Conservation (phyloP, 2,329 filamentous ascomycete species). For the Ciborinia camelliae region DNA sequence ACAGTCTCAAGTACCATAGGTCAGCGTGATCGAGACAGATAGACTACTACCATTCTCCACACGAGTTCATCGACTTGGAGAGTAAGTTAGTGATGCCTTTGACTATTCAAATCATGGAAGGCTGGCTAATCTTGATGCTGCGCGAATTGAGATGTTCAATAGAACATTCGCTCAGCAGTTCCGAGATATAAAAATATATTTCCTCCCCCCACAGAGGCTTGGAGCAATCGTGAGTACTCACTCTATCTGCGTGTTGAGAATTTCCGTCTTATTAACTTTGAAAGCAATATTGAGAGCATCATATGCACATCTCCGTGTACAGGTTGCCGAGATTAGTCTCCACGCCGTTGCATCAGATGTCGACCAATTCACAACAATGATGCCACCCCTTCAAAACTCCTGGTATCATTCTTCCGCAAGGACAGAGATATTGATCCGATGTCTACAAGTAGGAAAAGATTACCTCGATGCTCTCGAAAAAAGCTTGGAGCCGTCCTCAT, state of each 20-base stretch:
- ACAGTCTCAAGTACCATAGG: slow-evolving; percentile 27
- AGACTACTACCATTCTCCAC: slow-evolving; percentile 31
- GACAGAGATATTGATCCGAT: slow-evolving; percentile 24
- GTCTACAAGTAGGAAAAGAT: slow-evolving; percentile 25
- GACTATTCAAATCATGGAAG: slow-evolving; percentile 28
- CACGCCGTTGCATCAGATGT: slow-evolving; percentile 23
- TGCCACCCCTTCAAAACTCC: slow-evolving; percentile 4
- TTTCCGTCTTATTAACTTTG: neutral
- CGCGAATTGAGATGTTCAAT: slow-evolving; percentile 30
- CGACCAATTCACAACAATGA: neutral
- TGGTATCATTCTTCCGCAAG: slow-evolving; percentile 28
- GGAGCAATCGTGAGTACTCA: slow-evolving; percentile 28
- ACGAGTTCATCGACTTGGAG: slow-evolving; percentile 30
- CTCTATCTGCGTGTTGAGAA: neutral
- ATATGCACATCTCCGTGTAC: slow-evolving; percentile 26
- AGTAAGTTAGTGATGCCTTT: slow-evolving; percentile 34
- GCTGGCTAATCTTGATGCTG: slow-evolving; percentile 26
- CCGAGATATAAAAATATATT: slow-evolving; percentile 28
- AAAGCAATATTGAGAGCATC: neutral
- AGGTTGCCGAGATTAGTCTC: slow-evolving; percentile 32
- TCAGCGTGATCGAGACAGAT: slow-evolving; percentile 28
- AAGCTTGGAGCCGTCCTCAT: slow-evolving; percentile 11
- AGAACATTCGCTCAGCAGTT: slow-evolving; percentile 32
- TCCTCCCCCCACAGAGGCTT: slow-evolving; percentile 27
- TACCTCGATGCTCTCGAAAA: slow-evolving; percentile 25